Percentiles rank a stretch among this genome's conserved stretches.
Evolutionary conservation across 1,139 yeast genomes (phyloP).

Genomic region (Pichia sp.): DNA sequence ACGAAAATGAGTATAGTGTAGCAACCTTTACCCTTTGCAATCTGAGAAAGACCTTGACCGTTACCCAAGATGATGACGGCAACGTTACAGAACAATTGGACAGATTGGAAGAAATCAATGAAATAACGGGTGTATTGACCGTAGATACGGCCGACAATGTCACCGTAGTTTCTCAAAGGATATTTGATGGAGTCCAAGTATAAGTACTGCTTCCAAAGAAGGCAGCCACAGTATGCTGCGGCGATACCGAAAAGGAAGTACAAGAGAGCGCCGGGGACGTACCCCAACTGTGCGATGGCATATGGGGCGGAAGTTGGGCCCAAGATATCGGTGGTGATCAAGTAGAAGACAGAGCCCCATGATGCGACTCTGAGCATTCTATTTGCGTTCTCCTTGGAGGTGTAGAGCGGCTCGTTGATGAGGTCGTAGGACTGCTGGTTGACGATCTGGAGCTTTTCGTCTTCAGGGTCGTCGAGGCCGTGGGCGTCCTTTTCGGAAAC

Average conservation of each 20-base stretch:
- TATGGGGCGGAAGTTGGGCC: constrained; percentile 45
- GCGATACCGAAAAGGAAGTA: constrained; percentile 38
- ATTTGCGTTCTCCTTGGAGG: constrained; percentile 14
- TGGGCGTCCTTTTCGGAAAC: background rate
- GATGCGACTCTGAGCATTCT: constrained; percentile 16
- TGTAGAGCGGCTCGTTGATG: constrained; percentile 8
- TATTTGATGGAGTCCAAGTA: background rate
- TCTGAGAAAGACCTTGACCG: constrained; percentile 41
- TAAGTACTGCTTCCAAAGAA: constrained; percentile 11
- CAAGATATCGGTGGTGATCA: constrained; percentile 44
- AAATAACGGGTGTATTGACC: background rate
- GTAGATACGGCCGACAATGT: background rate
- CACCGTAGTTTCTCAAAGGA: background rate
- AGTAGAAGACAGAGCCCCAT: constrained; percentile 36
- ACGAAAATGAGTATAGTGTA: constrained; percentile 39
- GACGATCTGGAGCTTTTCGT: no score
- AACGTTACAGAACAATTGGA: constrained; percentile 41
- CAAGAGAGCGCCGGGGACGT: constrained; percentile 40
- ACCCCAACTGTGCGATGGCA: constrained; percentile 41
- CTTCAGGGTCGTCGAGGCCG: no score
- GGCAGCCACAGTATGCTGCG: constrained; percentile 36
- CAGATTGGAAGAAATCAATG: constrained; percentile 34
- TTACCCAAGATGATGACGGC: constrained; percentile 39
- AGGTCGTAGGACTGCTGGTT: constrained; percentile 3
- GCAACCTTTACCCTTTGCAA: constrained; percentile 37